Conservation (phyloP, 495 filamentous ascomycete genomes). For the Pseudomonodictys pantanalensis region DNA sequence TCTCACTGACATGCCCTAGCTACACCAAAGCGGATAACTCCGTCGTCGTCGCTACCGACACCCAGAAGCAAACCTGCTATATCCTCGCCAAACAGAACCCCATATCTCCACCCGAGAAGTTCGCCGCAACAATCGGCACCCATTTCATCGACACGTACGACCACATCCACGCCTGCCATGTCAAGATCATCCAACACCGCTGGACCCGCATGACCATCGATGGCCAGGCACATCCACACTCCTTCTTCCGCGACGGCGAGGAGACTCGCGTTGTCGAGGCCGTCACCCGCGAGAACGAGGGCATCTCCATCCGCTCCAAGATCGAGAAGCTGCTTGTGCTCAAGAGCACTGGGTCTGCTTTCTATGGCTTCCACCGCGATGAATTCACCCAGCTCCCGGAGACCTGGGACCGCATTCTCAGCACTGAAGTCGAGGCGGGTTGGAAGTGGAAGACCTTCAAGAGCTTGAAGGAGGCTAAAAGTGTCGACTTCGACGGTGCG, state of each 20-base stretch:
- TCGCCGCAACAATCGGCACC: conserved; percentile 73
- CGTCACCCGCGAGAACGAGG: conserved; percentile 43
- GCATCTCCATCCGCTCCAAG: conserved; percentile 50
- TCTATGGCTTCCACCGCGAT: conserved; percentile 89
- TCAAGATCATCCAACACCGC: conserved; percentile 77
- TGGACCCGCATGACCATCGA: conserved; percentile 90
- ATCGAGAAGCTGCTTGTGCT: conserved; percentile 82
- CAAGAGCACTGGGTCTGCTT: conserved; percentile 95
- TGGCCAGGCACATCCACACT: conserved; percentile 92
- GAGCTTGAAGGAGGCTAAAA: conserved; percentile 64
- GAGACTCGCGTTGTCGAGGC: conserved; percentile 79
- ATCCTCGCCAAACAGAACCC: conserved; percentile 92
- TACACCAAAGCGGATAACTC: conserved; percentile 95
- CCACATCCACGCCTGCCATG: conserved; percentile 80
- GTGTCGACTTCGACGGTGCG: conserved; percentile 69
- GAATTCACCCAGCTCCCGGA: conserved; percentile 89
- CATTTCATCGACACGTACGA: conserved; percentile 86
- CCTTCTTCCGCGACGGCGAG: conserved; percentile 82
- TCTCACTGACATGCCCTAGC: conserved; percentile 43
- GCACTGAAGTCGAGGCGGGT: conserved; percentile 79
- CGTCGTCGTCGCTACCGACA: conserved; percentile 93
- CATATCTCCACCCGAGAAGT: conserved; percentile 89
- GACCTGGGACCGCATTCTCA: conserved; percentile 91
- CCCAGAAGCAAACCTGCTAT: conserved; percentile 96
- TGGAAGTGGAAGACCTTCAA: conserved; percentile 81